Evolutionary conservation across 75 land plant species (phyloP), one percentile per base, ranked within the genome.

Genomic region (Sequoia sempervirens): DNA sequence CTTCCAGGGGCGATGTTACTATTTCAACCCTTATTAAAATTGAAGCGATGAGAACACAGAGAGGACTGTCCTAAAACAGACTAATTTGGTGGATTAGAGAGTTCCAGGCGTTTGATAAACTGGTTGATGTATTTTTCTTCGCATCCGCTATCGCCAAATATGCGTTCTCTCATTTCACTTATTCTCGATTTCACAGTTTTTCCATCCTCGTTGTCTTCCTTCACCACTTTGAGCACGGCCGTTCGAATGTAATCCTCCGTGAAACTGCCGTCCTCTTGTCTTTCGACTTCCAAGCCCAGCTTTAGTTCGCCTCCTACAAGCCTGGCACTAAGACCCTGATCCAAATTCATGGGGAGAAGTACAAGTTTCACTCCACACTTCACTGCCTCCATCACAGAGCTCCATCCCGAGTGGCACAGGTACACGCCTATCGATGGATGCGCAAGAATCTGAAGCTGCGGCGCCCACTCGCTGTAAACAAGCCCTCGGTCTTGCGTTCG

Each of bases 361-460:
- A 85, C 40, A 4, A 85, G 40, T 34, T 84, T 84, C 47, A 85
- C 66, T 12, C 86, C 86, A 26, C 20, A 26, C 20, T 53, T 26
- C 32, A 85, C 81, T 30, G 66, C 84, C 82, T 88, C 90, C 69
- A 88, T 47, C 10, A 83, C 47, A 4, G 90, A 89, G 37, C 80
- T 75, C 88, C 86, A 86, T 46, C 88, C 90, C 0, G 78, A 45
- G 70, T 89, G 90, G 47, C 75, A 82, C 54, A 89, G 46, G 68
- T 86, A 84, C 43, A 76, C 90, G 10, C 85, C 90, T 9, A 82
- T 66, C 4, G 90, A 78, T 2, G 82, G 45, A 53, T 86, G 90
- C 20, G 54, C 12, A 26, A 89, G 80, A 3, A 89, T 81, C 40
- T 78, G 66, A 30, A 84, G 6, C 72, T 89, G 90, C 23, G 88